Percentiles rank a stretch among this genome's conserved stretches.
phyloP scores from a whole-genome alignment of 2,329 filamentous ascomycete genomes.

The Trichothecium sympodiale region DNA sequence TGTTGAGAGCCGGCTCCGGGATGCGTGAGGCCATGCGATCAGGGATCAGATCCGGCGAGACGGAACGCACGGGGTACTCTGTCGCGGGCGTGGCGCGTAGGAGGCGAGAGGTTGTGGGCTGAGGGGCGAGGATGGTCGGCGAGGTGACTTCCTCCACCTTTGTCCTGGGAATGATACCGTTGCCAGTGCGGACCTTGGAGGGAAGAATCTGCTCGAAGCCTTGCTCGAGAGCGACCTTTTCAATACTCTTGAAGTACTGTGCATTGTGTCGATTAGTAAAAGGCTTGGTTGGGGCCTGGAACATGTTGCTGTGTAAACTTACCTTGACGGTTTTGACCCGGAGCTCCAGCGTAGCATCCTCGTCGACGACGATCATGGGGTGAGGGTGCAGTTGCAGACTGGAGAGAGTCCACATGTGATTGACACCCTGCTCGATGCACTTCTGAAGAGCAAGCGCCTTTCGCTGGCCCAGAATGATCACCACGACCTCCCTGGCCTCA shows the following conservation, averaged over 20 bases:
- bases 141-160: slow-evolving; percentile 32
- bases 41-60: slow-evolving; percentile 49
- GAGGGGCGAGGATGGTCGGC: slow-evolving; percentile 37
- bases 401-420: slow-evolving; percentile 86
- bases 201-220: slow-evolving; percentile 48
- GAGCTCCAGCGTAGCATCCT: slow-evolving; percentile 64
- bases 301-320: slow-evolving; percentile 7
- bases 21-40: slow-evolving; percentile 52
- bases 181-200: slow-evolving; percentile 42
- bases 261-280: background rate
- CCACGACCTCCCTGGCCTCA: slow-evolving; percentile 70
- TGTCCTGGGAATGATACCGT: slow-evolving; percentile 25
- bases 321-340: slow-evolving; percentile 64
- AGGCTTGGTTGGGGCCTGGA: background rate
- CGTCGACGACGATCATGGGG: slow-evolving; percentile 73
- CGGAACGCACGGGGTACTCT: slow-evolving; percentile 43
- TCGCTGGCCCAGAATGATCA: slow-evolving; percentile 72
- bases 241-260: slow-evolving; percentile 62
- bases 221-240: slow-evolving; percentile 47
- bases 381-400: slow-evolving; percentile 71
- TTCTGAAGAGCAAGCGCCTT: slow-evolving; percentile 71
- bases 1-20: slow-evolving; percentile 32
- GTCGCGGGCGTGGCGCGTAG: slow-evolving; percentile 42
- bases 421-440: slow-evolving; percentile 71
- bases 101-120: slow-evolving; percentile 44